Evolutionary conservation across 2,329 filamentous ascomycete genomes (phyloP).

Genomic region (Fusarium sp.): DNA sequence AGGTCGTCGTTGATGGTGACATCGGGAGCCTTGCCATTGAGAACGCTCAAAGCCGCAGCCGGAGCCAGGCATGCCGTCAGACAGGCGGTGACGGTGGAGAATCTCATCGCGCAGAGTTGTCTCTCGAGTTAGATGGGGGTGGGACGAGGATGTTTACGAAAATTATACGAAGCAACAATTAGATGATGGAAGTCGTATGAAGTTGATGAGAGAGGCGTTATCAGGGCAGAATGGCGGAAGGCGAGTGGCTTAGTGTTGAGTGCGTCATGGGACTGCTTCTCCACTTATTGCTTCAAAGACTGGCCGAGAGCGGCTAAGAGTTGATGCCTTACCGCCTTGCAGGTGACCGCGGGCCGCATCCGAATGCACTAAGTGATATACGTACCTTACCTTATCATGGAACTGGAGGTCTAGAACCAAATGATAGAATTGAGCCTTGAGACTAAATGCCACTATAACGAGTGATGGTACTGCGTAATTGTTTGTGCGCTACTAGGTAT

Average conservation of each 20-base stretch:
- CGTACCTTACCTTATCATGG: constrained; percentile 26
- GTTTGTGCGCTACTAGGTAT: not conserved
- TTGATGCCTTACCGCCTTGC: constrained; percentile 47
- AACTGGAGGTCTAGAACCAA: constrained; percentile 22
- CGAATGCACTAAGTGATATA: constrained; percentile 26
- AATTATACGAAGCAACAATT: constrained; percentile 15
- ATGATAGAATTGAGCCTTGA: not conserved
- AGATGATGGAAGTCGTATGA: constrained; percentile 24
- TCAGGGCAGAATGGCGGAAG: constrained; percentile 42
- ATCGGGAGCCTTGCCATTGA: constrained; percentile 50
- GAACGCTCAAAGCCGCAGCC: constrained; percentile 59
- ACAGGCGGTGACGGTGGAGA: constrained; percentile 59
- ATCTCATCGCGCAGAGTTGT: constrained; percentile 49
- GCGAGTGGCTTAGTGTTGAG: constrained; percentile 47
- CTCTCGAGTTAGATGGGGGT: not conserved
- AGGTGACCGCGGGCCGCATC: constrained; percentile 27
- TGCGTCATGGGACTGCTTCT: constrained; percentile 55
- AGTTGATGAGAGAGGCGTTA: constrained; percentile 41
- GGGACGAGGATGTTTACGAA: not conserved
- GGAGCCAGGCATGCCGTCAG: constrained; percentile 61
- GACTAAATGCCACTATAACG: not conserved
- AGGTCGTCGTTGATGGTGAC: constrained; percentile 63
- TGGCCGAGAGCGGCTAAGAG: constrained; percentile 25
- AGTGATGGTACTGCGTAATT: constrained; percentile 4
- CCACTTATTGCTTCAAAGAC: constrained; percentile 43